phyloP scores from a whole-genome alignment of 208 protist species.

The Strigomonas culicis region DNA sequence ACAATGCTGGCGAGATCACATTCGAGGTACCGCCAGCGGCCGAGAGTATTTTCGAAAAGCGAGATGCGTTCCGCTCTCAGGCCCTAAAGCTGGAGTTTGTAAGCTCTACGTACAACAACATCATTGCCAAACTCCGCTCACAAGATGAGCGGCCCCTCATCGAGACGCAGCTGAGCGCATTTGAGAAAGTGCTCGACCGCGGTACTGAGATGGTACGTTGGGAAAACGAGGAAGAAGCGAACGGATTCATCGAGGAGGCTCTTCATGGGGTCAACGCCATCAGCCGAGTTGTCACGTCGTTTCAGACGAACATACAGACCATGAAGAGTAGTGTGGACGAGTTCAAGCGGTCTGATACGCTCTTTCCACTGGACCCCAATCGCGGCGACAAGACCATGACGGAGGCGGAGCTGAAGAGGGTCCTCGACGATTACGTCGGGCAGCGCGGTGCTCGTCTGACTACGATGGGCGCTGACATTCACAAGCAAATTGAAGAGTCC shows the following conservation, averaged over 20 bases:
- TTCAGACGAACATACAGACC: constrained; percentile 87
- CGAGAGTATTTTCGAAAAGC: constrained; percentile 85
- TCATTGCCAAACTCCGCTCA: constrained; percentile 80
- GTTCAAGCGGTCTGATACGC: constrained; percentile 70
- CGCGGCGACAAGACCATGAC: constrained; percentile 87
- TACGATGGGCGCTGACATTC: constrained; percentile 74
- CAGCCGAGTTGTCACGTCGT: constrained; percentile 74
- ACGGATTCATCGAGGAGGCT: constrained; percentile 88
- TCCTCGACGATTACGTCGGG: constrained; percentile 73
- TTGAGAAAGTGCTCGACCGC: constrained; percentile 77
- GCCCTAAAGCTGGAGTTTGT: constrained; percentile 93
- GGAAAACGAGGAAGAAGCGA: constrained; percentile 86
- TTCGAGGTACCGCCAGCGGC: constrained; percentile 87
- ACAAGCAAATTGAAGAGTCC: constrained; percentile 65
- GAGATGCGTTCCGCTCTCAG: constrained; percentile 89
- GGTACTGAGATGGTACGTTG: constrained; percentile 83
- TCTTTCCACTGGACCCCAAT: constrained; percentile 83
- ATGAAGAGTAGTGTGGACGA: constrained; percentile 79
- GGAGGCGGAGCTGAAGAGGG: constrained; percentile 85
- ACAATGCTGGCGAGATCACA: constrained; percentile 44
- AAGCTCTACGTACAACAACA: constrained; percentile 93
- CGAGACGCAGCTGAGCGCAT: constrained; percentile 76
- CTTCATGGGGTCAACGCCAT: constrained; percentile 81
- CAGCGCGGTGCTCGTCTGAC: constrained; percentile 40
- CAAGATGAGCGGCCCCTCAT: constrained; percentile 94